A percentile compares a stretch with the other conserved stretches of the same genome.
Evolutionary conservation across 805 yeast genomes (phyloP).

Genomic region (Starmerella tilneyi): DNA sequence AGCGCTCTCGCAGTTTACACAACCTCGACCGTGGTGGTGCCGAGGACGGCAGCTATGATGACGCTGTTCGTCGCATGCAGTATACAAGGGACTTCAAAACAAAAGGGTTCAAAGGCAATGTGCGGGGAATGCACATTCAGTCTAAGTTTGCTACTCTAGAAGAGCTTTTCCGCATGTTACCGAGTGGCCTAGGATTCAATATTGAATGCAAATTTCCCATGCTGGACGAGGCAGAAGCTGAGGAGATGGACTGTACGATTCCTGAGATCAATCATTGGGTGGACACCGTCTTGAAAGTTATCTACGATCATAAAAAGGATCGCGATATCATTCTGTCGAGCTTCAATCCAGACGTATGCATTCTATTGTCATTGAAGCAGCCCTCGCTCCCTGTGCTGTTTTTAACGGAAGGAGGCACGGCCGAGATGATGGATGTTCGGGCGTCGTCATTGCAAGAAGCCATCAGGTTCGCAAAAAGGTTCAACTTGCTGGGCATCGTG

Average conservation of each 20-base stretch:
- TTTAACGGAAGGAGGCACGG: conserved; percentile 80
- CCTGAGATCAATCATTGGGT: conserved; percentile 79
- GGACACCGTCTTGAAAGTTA: conserved; percentile 70
- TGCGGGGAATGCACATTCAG: conserved; percentile 79
- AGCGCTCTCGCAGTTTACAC: conserved; percentile 34
- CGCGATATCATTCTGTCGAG: conserved; percentile 85
- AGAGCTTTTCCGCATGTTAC: conserved; percentile 73
- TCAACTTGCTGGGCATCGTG: conserved; percentile 88
- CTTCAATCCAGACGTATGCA: conserved; percentile 88
- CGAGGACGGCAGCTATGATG: conserved; percentile 25
- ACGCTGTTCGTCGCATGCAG: conserved; percentile 55
- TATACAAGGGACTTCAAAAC: conserved; percentile 80
- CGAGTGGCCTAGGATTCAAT: conserved; percentile 79
- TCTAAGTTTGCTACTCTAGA: conserved; percentile 82
- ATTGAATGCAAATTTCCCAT: conserved; percentile 92
- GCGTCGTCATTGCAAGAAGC: conserved; percentile 85
- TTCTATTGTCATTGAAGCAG: conserved; percentile 76
- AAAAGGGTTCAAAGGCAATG: conserved; percentile 85
- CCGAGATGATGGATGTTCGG: conserved; percentile 76
- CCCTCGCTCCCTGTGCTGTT: conserved; percentile 87
- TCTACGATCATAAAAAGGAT: conserved; percentile 66
- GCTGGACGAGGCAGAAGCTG: conserved; percentile 83
- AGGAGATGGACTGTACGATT: conserved; percentile 76
- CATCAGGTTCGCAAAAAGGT: conserved; percentile 75
- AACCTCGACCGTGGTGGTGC: conserved; percentile 30